Percentiles rank a stretch among this genome's conserved stretches.
Evolutionary conservation across 257 asterid species (phyloP).

Genomic region (Nicotiana knightiana): DNA sequence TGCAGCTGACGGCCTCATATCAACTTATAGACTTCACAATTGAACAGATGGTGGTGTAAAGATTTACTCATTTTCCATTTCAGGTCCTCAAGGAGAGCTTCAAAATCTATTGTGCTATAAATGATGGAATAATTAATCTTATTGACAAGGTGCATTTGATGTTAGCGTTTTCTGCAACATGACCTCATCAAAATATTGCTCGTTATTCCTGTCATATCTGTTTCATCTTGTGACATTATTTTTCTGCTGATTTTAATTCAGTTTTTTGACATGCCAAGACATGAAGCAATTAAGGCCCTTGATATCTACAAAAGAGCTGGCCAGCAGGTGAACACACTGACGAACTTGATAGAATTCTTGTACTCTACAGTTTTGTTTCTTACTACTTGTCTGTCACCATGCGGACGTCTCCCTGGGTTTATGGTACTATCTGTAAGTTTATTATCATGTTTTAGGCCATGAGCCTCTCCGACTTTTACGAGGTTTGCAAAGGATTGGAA

Average conservation of each 20-base stretch:
- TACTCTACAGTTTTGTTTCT: not conserved
- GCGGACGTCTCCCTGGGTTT: not conserved
- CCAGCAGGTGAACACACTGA: slow-evolving; percentile 59
- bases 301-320: slow-evolving; percentile 97
- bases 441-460: slow-evolving; percentile 52
- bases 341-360: slow-evolving; percentile 5
- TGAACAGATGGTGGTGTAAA: not conserved
- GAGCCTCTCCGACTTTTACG: slow-evolving; percentile 89
- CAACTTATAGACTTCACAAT: not conserved
- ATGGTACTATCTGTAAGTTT: not conserved
- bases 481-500: slow-evolving; percentile 91
- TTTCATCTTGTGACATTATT: not conserved
- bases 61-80: slow-evolving; percentile 8
- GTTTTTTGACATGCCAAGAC: slow-evolving; percentile 99
- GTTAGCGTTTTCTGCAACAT: slow-evolving; percentile 3
- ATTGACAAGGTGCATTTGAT: slow-evolving; percentile 77
- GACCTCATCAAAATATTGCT: not conserved
- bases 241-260: slow-evolving; percentile 32
- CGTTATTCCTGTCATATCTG: not conserved
- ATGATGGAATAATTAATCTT: slow-evolving; percentile 97
- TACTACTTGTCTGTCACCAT: not conserved
- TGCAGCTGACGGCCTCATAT: not conserved
- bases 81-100: slow-evolving; percentile 99
- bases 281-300: slow-evolving; percentile 92
- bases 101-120: slow-evolving; percentile 87